Percentiles rank a stretch among this genome's conserved stretches.
Conservation (phyloP, 768 basidiomycete species). For the Panellus pusillus region DNA sequence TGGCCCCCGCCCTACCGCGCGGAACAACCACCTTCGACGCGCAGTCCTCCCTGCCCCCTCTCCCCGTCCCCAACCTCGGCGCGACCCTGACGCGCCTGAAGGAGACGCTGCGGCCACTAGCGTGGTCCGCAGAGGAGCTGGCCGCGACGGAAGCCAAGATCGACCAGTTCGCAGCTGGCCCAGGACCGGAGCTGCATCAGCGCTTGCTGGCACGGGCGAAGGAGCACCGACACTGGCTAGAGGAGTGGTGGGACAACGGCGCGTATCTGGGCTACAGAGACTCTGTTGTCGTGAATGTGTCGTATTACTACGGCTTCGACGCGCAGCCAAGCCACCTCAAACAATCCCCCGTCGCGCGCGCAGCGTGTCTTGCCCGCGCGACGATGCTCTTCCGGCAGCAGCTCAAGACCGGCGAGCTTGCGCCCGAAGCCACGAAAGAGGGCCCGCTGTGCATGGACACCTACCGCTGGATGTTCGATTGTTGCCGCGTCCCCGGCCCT, state of each 20-base stretch:
- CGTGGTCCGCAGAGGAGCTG: conserved; percentile 62
- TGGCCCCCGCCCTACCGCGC: conserved; percentile 57
- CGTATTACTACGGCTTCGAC: conserved; percentile 92
- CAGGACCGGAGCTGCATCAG: conserved; percentile 60
- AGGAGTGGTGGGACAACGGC: conserved; percentile 91
- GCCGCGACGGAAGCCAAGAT: conserved; percentile 58
- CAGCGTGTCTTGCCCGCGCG: conserved; percentile 68
- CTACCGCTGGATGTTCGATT: conserved; percentile 93
- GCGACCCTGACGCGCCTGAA: conserved; percentile 47
- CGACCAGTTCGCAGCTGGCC: conserved; percentile 54
- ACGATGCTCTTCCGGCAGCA: conserved; percentile 74
- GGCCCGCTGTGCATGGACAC: conserved; percentile 84
- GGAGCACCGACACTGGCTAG: conserved; percentile 77
- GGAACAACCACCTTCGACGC: conserved; percentile 62
- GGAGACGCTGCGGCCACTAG: conserved; percentile 51
- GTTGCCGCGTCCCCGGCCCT: conserved; percentile 74
- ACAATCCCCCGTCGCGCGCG: conserved; percentile 60
- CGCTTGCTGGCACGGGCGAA: conserved; percentile 56
- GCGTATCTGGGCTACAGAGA: conserved; percentile 87
- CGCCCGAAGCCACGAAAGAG: conserved; percentile 67
- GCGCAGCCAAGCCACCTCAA: conserved; percentile 60
- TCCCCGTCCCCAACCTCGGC: conserved; percentile 80
- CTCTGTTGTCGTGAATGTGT: conserved; percentile 87
- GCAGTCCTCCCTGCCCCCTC: conserved; percentile 61
- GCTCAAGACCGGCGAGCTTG: conserved; percentile 63